A percentile compares a stretch with the other conserved stretches of the same genome.
Evolutionary conservation across 768 basidiomycete genomes (phyloP).

Genomic region (Tylopilus plumbeoviolaceoides): DNA sequence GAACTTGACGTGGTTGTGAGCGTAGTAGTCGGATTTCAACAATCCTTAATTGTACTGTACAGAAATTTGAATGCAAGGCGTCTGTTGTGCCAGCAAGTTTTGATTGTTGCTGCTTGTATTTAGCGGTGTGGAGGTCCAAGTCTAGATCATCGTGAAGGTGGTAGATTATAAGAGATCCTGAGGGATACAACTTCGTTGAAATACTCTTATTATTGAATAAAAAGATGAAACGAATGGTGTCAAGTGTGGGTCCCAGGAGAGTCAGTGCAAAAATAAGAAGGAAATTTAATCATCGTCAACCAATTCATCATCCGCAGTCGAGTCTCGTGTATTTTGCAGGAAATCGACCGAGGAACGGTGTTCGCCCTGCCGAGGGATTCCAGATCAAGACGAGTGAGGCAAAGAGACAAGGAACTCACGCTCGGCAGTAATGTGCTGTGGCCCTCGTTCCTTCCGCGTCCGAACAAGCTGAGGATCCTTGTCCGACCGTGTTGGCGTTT

Average conservation of each 20-base stretch:
- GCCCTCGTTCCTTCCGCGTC: conserved; percentile 20
- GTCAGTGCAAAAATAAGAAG: not conserved
- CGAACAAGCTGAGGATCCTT: conserved; percentile 29
- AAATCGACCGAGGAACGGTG: conserved; percentile 4
- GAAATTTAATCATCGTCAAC: conserved; percentile 8
- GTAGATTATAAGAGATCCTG: not conserved
- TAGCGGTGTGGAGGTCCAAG: no score
- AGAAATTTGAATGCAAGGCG: conserved; percentile 8
- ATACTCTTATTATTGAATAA: not conserved
- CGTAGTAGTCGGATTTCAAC: conserved; percentile 74
- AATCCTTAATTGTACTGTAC: conserved; percentile 49
- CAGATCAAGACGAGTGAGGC: not conserved
- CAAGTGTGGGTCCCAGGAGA: not conserved
- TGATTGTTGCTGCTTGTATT: no score
- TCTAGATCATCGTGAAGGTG: not conserved
- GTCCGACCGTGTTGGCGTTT: conserved; percentile 26
- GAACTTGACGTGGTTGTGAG: conserved; percentile 31
- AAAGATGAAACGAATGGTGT: not conserved
- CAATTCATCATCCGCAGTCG: conserved; percentile 3
- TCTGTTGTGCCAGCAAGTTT: not conserved
- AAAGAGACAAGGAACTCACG: conserved; percentile 10
- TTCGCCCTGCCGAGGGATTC: conserved; percentile 2
- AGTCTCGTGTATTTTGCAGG: not conserved
- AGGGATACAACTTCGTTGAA: no score
- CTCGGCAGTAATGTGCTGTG: not conserved